A percentile compares a stretch with the other conserved stretches of the same genome.
phyloP scores from a whole-genome alignment of 2,329 filamentous ascomycete genomes.

The Aspergillus neoniger region DNA sequence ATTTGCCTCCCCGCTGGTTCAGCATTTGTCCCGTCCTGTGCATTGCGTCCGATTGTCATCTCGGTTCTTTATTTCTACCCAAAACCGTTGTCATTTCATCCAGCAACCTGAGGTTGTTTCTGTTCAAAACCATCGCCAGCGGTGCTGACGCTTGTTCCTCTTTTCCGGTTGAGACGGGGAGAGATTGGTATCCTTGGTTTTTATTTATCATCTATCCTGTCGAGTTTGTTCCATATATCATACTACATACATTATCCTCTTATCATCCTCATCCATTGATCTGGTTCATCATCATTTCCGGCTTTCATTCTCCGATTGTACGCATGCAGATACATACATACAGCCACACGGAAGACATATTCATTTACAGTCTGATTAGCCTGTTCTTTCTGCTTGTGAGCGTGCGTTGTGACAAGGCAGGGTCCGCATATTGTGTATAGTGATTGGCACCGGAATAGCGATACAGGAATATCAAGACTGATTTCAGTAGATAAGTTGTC shows the following conservation, averaged over 20 bases:
- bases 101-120: slow-evolving; percentile 8
- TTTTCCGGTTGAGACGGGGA: slow-evolving; percentile 1
- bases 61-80: slow-evolving; percentile 12
- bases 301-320: background rate
- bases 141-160: slow-evolving; percentile 19
- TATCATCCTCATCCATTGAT: background rate
- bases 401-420: background rate
- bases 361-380: background rate
- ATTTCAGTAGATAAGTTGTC: background rate
- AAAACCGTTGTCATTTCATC: slow-evolving; percentile 4
- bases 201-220: slow-evolving; percentile 8
- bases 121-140: slow-evolving; percentile 10
- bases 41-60: slow-evolving; percentile 14
- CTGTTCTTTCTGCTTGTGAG: background rate
- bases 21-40: slow-evolving; percentile 12
- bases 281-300: background rate
- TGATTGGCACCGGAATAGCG: slow-evolving; percentile 5
- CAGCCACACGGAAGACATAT: background rate
- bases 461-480: slow-evolving; percentile 1
- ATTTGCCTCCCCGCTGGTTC: slow-evolving; percentile 12
- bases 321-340: slow-evolving; percentile 8
- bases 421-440: slow-evolving; percentile 4
- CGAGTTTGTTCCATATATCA: slow-evolving; percentile 6
- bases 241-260: background rate
- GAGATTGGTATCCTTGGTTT: slow-evolving; percentile 5